Evolutionary conservation across 169 alveolate genomes (phyloP).

Genomic region (Babesia sp.): DNA sequence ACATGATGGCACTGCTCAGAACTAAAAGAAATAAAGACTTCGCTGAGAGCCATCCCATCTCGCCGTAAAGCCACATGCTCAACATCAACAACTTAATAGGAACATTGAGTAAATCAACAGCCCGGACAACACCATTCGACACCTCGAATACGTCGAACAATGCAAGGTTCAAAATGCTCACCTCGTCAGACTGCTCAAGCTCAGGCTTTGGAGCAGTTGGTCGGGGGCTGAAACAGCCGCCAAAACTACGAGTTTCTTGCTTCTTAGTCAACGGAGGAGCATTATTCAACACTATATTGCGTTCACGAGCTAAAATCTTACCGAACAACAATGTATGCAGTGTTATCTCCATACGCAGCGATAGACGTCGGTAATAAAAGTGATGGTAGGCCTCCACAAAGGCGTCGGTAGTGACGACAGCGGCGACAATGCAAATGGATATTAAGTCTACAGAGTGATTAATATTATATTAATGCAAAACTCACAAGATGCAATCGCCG

Average conservation of each 20-base stretch:
- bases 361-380: constrained; percentile 55
- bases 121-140: constrained; percentile 49
- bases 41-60: constrained; percentile 43
- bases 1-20: constrained; percentile 38
- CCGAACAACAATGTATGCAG: constrained; percentile 51
- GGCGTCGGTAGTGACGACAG: constrained; percentile 28
- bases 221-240: too few species aligned
- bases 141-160: constrained; percentile 63
- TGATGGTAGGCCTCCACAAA: constrained; percentile 55
- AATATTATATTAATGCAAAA: neutral
- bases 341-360: constrained; percentile 43
- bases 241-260: neutral
- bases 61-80: constrained; percentile 57
- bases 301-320: constrained; percentile 42
- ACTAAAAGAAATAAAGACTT: constrained; percentile 17
- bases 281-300: neutral
- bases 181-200: constrained; percentile 22
- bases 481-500: constrained; percentile 31
- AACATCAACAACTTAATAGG: constrained; percentile 52
- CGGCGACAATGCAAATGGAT: neutral
- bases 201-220: neutral
- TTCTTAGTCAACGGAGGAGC: neutral
- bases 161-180: constrained; percentile 56
- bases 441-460: constrained; percentile 15
- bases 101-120: constrained; percentile 35